These are phyloP conservation scores for Piromyces sp. DNA, from an alignment of 192 early-diverging fungal species.

Conservation along the genomic window DNA sequence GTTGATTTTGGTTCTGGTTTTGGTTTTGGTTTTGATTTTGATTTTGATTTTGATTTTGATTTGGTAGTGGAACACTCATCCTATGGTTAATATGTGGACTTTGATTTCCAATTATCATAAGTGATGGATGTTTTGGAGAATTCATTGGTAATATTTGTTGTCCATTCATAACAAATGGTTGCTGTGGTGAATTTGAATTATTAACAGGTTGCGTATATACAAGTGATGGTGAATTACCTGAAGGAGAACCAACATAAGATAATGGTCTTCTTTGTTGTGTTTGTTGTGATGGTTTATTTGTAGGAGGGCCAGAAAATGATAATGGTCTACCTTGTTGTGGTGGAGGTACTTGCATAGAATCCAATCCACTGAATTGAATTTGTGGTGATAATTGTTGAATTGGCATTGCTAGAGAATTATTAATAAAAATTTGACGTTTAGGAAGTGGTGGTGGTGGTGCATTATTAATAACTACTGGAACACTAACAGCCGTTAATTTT, in stretches of 20 bases:
- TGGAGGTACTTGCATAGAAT: neutral
- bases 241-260: neutral
- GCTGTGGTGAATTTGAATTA: neutral
- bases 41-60: too few species aligned
- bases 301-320: neutral
- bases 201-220: too few species aligned
- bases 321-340: neutral
- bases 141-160: neutral
- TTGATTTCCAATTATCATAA: neutral
- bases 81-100: neutral
- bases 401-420: neutral
- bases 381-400: neutral
- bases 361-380: too few species aligned
- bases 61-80: neutral
- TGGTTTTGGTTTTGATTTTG: too few species aligned
- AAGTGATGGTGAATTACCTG: neutral
- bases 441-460: neutral
- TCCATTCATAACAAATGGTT: neutral
- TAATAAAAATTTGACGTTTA: neutral
- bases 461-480: neutral
- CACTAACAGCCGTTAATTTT: neutral
- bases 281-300: too few species aligned
- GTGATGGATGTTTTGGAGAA: neutral
- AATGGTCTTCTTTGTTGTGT: neutral
- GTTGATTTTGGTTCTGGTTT: neutral